Evolutionary conservation across 768 basidiomycete genomes (phyloP), one percentile per base, ranked within the genome.

Genomic region (Hemileccinum rubropunctum): DNA sequence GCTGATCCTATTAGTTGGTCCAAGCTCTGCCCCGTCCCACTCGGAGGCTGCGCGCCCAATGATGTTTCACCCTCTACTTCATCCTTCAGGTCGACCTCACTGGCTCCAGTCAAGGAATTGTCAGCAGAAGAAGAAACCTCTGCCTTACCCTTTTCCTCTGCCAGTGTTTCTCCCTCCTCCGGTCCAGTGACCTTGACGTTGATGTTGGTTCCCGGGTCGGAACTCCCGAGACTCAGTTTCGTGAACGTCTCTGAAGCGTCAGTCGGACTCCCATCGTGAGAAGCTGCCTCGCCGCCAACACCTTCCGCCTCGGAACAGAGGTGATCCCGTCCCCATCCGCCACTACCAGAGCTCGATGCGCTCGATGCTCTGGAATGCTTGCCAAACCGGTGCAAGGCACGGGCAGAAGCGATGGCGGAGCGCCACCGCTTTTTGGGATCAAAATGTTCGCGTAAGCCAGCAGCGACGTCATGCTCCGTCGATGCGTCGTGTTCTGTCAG

Each of bases 401-500:
- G 72, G n/a, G 78, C 71, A 35, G 73, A 70, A 44, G 67, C 62
- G 58, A 94, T 90, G 13, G 88, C 88, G 2, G 74, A 71, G 43
- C 80, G 78, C 92, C 91, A 94, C 34, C 77, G 77, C 2, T 82
- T 83, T 37, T 76, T 77, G 0, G 91, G 78, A 61, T 91, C 76
- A 69, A 95, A 95, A 73, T 93, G 82, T 28, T 91, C 85, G 28
- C 88, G 86, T 42, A 97, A 73, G 11, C 87, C 89, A 11, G 62
- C 64, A 14, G 71, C 75, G 36, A 97, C 76, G 58, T 98, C 92
- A 64, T 87, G 79, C 45, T 93, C 88, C 6, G 74, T 76, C 0
- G 83, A 82, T 0, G 85, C 73, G 15, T 75, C 69, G 61, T 86
- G 80, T 0, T 74, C 78, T 14, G 86, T 87, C 32, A 92, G 70